Evolutionary conservation across 2,329 filamentous ascomycete species (phyloP), one percentile per base, ranked within the genome.

Genomic region (Microascus cirrosus): DNA sequence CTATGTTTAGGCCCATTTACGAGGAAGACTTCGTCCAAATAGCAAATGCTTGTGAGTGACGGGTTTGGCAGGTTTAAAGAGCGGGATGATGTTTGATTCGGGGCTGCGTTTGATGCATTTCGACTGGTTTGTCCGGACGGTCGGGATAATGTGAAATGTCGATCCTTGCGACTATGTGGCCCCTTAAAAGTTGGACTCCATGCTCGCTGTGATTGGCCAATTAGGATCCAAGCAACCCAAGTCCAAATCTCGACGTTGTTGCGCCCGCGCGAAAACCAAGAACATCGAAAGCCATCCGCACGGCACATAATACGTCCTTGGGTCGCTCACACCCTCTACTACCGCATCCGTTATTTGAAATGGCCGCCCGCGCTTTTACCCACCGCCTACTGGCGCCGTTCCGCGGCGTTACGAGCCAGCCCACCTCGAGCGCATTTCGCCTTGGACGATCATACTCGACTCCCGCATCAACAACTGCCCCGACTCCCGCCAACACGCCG

Each of bases 401-500:
- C 45, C 36, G 32, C 18, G 28, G 36, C 28, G 25, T 24, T 51
- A 11, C 42, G 25, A 22, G 24, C 25, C 50, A 20, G 15, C 39
- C n/a, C 32, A 32, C 28, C 32, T 3, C 56, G 3, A 7, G 22
- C 34, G 6, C 34, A 45, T 48, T 24, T 12, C 55, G 42, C n/a
- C 32, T 36, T 34, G 34, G 20, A 58, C 57, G 57, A 51, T 22
- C 53, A 11, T 63, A 65, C 64, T 71, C 71, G 54, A 65, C 68
- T 39, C 59, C 61, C 60, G 62, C 28, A 4, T 32, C 28, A 8
- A 32, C 28, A 32, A 32, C 28, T 32, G 28, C 28, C 28, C 8
- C 28, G 28, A 8, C 28, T 8, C 28, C 68, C 48, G 66, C 67
- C 58, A 70, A 73, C 60, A 65, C 71, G 5, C 63, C 70, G 24